These are phyloP conservation scores for Porphyrellus cyaneotinctus DNA, from an alignment of 768 basidiomycete genomes.

Conservation along the genomic window DNA sequence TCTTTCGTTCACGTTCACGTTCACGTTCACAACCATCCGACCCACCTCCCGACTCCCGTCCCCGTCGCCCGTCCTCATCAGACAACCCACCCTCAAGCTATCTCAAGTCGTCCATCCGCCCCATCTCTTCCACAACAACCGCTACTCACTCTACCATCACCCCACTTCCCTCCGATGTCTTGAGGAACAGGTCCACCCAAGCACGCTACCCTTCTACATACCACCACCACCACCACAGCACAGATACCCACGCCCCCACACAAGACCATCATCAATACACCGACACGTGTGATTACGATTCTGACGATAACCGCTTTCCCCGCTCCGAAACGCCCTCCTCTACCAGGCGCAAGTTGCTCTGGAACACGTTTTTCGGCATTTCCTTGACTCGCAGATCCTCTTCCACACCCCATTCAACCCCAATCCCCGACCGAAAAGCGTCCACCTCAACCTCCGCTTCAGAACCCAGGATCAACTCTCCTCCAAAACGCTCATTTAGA, in stretches of 20 bases:
- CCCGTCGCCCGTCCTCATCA: background rate
- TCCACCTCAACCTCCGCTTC: constrained; percentile 25
- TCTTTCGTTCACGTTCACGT: constrained; percentile 52
- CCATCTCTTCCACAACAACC: constrained; percentile 62
- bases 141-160: constrained; percentile 59
- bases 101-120: constrained; percentile 45
- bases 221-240: constrained; percentile 11
- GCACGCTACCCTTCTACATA: constrained; percentile 17
- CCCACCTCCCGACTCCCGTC: constrained; percentile 1
- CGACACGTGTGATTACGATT: constrained; percentile 12
- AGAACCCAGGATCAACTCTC: constrained; percentile 11
- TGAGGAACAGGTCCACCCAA: constrained; percentile 15
- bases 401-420: constrained; percentile 14
- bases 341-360: constrained; percentile 17
- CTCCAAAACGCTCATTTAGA: constrained; percentile 32
- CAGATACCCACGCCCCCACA: constrained; percentile 10
- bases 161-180: constrained; percentile 48
- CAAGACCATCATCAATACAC: constrained; percentile 13
- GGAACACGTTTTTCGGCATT: constrained; percentile 28
- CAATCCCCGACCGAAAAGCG: constrained; percentile 18
- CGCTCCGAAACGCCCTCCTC: constrained; percentile 31
- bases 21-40: constrained; percentile 43
- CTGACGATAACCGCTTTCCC: constrained; percentile 18
- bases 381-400: constrained; percentile 27
- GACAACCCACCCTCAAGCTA: constrained; percentile 15